phyloP scores from a whole-genome alignment of 768 basidiomycete genomes.

The Lactarius sp. region DNA sequence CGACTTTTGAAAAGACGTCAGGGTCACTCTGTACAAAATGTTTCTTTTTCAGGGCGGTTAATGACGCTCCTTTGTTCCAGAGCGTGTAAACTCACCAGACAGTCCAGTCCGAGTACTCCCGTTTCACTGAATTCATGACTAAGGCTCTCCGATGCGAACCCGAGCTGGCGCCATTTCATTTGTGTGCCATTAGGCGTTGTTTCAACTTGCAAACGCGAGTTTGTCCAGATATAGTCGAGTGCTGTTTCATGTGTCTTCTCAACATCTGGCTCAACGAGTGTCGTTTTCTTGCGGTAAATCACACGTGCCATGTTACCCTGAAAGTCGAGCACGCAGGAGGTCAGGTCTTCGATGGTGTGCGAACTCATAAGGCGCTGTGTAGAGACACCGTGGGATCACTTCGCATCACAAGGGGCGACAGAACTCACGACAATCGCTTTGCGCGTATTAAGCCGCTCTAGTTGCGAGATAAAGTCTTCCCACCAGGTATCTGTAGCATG shows the following conservation, averaged over 20 bases:
- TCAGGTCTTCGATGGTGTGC: conserved; percentile 74
- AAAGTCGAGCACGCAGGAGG: conserved; percentile 81
- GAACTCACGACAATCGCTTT: conserved; percentile 74
- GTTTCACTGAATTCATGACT: conserved; percentile 71
- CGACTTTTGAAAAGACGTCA: conserved; percentile 72
- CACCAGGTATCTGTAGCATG: conserved; percentile 75
- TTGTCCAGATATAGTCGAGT: conserved; percentile 65
- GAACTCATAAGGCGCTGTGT: conserved; percentile 75
- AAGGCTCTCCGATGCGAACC: conserved; percentile 72
- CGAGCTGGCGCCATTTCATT: conserved; percentile 72
- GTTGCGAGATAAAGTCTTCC: conserved; percentile 70
- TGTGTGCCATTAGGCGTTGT: conserved; percentile 43
- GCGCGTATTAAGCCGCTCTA: conserved; percentile 72
- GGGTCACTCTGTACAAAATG: conserved; percentile 64
- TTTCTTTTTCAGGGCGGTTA: conserved; percentile 38
- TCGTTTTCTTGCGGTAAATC: conserved; percentile 75
- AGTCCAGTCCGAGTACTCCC: conserved; percentile 78
- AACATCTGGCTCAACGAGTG: conserved; percentile 62
- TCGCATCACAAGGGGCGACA: conserved; percentile 12
- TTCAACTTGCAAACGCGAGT: conserved; percentile 52
- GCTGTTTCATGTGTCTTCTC: conserved; percentile 54
- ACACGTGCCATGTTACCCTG: conserved; percentile 81
- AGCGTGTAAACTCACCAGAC: conserved; percentile 48
- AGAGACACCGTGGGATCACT: background rate
- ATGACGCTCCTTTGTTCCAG: background rate